Base-by-base conservation (phyloP, 2,329 filamentous ascomycete species). In the Stagonosporopsis rhizophila region DNA sequence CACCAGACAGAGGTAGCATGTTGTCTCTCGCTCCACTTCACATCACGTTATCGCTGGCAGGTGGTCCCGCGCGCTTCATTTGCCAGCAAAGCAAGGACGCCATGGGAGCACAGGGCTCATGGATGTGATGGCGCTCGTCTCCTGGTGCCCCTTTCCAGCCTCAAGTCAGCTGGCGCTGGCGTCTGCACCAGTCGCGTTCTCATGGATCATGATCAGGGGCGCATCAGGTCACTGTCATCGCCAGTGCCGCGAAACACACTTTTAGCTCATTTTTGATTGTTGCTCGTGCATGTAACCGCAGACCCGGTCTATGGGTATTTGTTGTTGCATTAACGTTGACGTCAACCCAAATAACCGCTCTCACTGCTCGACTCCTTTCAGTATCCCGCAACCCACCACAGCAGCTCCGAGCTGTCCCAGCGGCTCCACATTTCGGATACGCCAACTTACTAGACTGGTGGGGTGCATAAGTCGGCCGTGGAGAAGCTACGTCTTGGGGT, bases 401-500 rank as follows among this genome's bases (percentile, higher is more conserved):
- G 5, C 25, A 35, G 34, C 34, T 38, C 46, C 25, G 20, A 25
- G 17, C 23, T 39, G 34, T 32, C 34, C 25, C 32, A 32, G 41
- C 40, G 45, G 44, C 49, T 45, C 49, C 49, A 38, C 44, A 44
- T 20, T 45, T 45, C 37, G 37, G 47, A 46, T 37, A 47, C 46
- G 46, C 46, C 49, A 51, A 46, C 27, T 25, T n/a, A 28, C 14
- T 51, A 56, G 54, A 22, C 47, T 38, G 48, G 64, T 56, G 64
- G 64, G 64, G 64, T 65, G 39, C 56, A 63, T 55, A 42, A 22
- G 45, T 59, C 61, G 62, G 63, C 60, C 58, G 65, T 64, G 61
- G 62, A 68, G 49, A 57, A 64, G 60, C 46, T 52, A 49, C 52
- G 46, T 23, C 44, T 53, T 38, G 20, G 38, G 39, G 38, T 42